Conservation (phyloP, 2,329 filamentous ascomycete species). For the Fusarium hainanense region DNA sequence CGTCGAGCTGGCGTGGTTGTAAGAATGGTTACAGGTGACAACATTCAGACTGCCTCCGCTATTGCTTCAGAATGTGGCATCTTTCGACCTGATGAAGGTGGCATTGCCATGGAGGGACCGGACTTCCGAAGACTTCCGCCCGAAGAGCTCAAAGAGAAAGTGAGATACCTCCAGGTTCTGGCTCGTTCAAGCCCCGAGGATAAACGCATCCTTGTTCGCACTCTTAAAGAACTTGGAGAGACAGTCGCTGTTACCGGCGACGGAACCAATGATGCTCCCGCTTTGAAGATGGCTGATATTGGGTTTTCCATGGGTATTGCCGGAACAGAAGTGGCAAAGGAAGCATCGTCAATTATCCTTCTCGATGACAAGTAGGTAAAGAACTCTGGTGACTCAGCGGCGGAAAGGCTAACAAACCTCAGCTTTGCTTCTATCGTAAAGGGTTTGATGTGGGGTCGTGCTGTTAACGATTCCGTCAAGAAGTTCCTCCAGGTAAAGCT, state of each 20-base stretch:
- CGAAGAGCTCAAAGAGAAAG: conserved; percentile 62
- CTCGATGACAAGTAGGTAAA: conserved; percentile 64
- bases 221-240: conserved; percentile 71
- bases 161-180: conserved; percentile 71
- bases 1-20: conserved; percentile 75
- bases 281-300: conserved; percentile 70
- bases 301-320: conserved; percentile 74
- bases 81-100: conserved; percentile 65
- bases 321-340: conserved; percentile 71
- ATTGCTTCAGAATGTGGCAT: conserved; percentile 59
- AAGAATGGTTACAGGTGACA: conserved; percentile 70
- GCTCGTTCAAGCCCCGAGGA: conserved; percentile 75
- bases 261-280: conserved; percentile 71
- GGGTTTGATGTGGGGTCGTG: conserved; percentile 70
- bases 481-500: conserved; percentile 67
- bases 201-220: conserved; percentile 70
- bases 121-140: conserved; percentile 69
- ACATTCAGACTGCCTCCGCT: conserved; percentile 57
- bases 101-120: conserved; percentile 68
- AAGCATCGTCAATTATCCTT: conserved; percentile 70
- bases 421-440: conserved; percentile 68
- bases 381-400: background rate
- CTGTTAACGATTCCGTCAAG: conserved; percentile 71
- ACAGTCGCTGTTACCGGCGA: conserved; percentile 70
- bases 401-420: conserved; percentile 9